Evolutionary conservation across 768 basidiomycete species (phyloP), one percentile per base, ranked within the genome.

Genomic region (Mycena capillaripes): DNA sequence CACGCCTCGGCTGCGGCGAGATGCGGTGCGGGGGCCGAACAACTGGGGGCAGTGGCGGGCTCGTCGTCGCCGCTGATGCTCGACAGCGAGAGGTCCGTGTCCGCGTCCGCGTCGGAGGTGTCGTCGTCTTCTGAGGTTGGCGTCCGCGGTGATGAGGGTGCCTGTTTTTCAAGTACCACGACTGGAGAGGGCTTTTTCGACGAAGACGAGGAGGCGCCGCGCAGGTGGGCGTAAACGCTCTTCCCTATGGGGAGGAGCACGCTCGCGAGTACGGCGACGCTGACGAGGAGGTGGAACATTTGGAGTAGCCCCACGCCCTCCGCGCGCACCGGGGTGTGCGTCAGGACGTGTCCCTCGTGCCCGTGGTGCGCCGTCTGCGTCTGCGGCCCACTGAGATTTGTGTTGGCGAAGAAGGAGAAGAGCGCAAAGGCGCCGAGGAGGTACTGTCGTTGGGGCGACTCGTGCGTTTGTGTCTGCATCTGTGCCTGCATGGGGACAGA

Each of bases 351-450:
- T 8, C 93, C 93, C 16, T 88, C 84, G 70, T 92, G 91, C 42
- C 86, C 82, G 60, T 92, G 89, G 34, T 80, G 79, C 4, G 80
- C 60, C 27, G 78, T 65, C 12, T 79, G 77, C 32, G 79, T 74
- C 8, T 83, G 80, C 0, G 85, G 81, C 4, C 81, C 80, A 1
- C 88, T 84, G 0, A 91, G 86, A 21, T 93, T 79, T 2, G 93
- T 91, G 0, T 92, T 93, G 76, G 93, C 95, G 85, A 95, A 94
- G 82, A 96, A 93, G 0, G 93, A 95, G 83, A 96, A 95, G 64
- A 96, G 85, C 0, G 93, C 93, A 76, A 96, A 96, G 30, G 90
- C 90, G 30, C 93, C 94, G 56, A 96, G 89, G 61, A 96, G 90
- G 79, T 93, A 95, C 72, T 95, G 94, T 29, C 84, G 86, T 17